Base-by-base conservation (phyloP, 2,329 filamentous ascomycete genomes). In the Paecilomyces formosus region DNA sequence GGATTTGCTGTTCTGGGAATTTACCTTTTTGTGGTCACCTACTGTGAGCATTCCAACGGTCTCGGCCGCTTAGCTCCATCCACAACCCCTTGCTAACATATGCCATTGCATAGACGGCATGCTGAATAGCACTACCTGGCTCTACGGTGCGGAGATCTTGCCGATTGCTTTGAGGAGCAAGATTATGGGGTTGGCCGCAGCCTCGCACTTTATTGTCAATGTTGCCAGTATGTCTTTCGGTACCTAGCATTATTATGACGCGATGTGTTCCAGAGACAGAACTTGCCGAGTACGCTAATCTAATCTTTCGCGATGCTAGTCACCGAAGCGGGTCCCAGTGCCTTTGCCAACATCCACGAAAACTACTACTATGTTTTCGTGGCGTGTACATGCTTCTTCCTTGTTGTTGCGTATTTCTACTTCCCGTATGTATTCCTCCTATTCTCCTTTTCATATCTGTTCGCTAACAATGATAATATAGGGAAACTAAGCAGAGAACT, bases 351-450 rank as follows among this genome's bases (percentile, higher is more conserved):
- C 51, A 85, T 85, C 56, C 66, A 75, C n/a, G 78, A 85, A 63
- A 85, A 84, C 62, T 85, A 84, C 66, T 85, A 85, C 66, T 85
- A 84, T 60, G 82, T 85, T 18, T 85, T 85, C 60, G 81, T 84
- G 1, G 78, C 64, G 4, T 84, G 81, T 63, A 78, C 79, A 1
- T 26, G 71, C 0, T 78, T 83, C 69, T 85, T 83, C 69, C 65
- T 83, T 0, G 68, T 76, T 1, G 61, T 83, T 24, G 81, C 79
- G 0, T 84, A 81, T 65, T 75, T 83, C 55, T 84, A 78, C 65
- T 84, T 83, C 68, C 82, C 81, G 69, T 79, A 68, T 65, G 75
- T 71, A 28, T 53, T 26, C 24, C 4, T 49, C 15, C 54, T 24
- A 33, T 24, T 5, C 26, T 21, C 26, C 8, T 12, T 51, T 57